Base-by-base conservation (phyloP, 768 basidiomycete genomes). In the Asterophora parasitica region DNA sequence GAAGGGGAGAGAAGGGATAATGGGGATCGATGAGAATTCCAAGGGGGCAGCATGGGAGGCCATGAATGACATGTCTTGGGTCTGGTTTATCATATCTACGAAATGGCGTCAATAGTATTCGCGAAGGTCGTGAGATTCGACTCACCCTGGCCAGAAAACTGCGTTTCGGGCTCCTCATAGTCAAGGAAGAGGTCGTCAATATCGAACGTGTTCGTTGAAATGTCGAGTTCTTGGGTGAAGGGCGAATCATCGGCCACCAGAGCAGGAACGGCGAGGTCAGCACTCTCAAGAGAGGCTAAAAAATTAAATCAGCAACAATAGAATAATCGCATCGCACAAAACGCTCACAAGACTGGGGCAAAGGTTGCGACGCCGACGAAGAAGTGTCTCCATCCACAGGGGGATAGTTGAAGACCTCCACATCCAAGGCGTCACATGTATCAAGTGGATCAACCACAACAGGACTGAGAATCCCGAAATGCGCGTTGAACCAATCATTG, bases 401-500 rank as follows among this genome's bases (percentile, higher is more conserved):
- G 13, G 50, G 23, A 33, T 51, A 51, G 7, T 35, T 43, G 23
- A 46, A 47, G 13, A 51, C 31, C 16, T 34, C 30, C 9, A 51
- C 28, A 23, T 47, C 45, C 36, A 42, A 16, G 0, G 49, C 61
- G 2, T 53, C 9, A 0, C 52, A 59, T 0, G 41, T 26, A 20
- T 71, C 64, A 4, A 59, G 57, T 9, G 54, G 53, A 0, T 50
- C 43, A 0, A 54, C 51, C 19, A 57, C 54, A 2, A 61, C 62
- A 0, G 61, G 54, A 23, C 53, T 56, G 0, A 65, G 66, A 7
- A 64, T 56, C 2, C 58, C 50, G 36, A 70, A 69, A 38, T 52
- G 55, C 2, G 52, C 46, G 17, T 62, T 47, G 41, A 68, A 68
- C 73, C 71, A 72, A 23, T 65, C 54, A 11, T 71, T 65, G 9